Conservation (phyloP, 1,284 basidiomycete genomes). For the Trichosporon ovoides region DNA sequence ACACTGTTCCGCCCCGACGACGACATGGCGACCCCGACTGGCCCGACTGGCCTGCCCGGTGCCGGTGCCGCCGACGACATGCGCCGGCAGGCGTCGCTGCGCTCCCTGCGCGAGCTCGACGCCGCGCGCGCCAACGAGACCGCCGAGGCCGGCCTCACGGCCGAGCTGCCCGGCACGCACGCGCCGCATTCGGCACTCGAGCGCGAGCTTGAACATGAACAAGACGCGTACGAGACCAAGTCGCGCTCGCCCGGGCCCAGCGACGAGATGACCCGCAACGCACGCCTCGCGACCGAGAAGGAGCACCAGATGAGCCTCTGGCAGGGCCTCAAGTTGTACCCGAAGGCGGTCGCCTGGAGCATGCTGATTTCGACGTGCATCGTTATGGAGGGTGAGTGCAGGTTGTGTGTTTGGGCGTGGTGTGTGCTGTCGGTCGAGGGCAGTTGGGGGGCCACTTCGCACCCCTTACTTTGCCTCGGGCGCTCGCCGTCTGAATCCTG, state of each 20-base stretch:
- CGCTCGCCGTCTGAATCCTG: no score
- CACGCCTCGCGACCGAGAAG: slow-evolving; percentile 29
- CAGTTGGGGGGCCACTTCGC: no score
- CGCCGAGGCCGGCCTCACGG: background rate
- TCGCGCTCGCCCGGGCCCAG: background rate
- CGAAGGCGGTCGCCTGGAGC: slow-evolving; percentile 51
- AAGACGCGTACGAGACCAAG: background rate
- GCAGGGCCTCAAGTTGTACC: slow-evolving; percentile 46
- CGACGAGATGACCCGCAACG: slow-evolving; percentile 13
- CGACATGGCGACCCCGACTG: no score
- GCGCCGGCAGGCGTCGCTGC: background rate
- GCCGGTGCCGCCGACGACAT: no score
- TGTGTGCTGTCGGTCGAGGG: background rate
- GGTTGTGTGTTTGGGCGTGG: no score
- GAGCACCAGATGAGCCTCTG: slow-evolving; percentile 46
- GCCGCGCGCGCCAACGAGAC: background rate
- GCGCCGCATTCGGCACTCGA: background rate
- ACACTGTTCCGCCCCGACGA: no score
- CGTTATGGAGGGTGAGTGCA: slow-evolving; percentile 50
- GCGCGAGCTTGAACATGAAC: background rate
- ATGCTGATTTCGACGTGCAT: slow-evolving; percentile 50
- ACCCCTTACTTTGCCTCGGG: no score
- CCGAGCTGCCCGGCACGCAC: slow-evolving; percentile 4
- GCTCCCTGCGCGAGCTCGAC: background rate
- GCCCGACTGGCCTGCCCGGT: no score